Evolutionary conservation across 129 eudicot genomes (phyloP), one percentile per base, ranked within the genome.

Genomic region (Lactuca saligna): DNA sequence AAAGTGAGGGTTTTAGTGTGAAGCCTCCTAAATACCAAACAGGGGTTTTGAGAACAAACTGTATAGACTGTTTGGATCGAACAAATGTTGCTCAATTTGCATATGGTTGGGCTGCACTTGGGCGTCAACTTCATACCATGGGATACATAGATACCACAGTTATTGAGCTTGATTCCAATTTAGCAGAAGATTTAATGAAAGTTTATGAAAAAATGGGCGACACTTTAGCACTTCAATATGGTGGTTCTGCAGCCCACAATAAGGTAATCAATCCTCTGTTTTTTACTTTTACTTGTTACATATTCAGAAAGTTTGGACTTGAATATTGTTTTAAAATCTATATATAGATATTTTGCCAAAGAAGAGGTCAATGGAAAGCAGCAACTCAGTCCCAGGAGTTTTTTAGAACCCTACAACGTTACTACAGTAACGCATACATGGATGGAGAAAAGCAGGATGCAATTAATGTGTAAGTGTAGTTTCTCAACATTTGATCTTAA

Each of bases 211-310:
- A 77, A 42, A 94, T 94, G 99, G 99, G 99, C n/a, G 97, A 94
- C 80, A 89, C 93, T 25, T 81, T 94, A 74, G 96, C 99, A 16
- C 63, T 94, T 17, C 99, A 94, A 57, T 94, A 94, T 71, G 95
- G 99, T 63, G 99, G 99, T 50, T 94, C 99, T 77, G 96, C 97
- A 35, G 99, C 99, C 32, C 99, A 94, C 72, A 94, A 94, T 82
- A 94, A 94, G 99, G 99, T 94, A 80, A 61, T n/a, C 35, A 25
- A 1, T 25, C 29, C 29, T 25, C 29, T 25, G 29, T 25, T 25
- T 25, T 25, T 68, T 66, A 5, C 20, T 7, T 13, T 53, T 37
- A 54, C 17, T 31, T 63, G 15, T 33, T 58, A 56, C 34, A 57
- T 35, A 8, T 25, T 25, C 2, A 25, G 1, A 37, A 14, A 51